Evolutionary conservation across 2,329 filamentous ascomycete species (phyloP).

Genomic region (Paecilomyces formosus): DNA sequence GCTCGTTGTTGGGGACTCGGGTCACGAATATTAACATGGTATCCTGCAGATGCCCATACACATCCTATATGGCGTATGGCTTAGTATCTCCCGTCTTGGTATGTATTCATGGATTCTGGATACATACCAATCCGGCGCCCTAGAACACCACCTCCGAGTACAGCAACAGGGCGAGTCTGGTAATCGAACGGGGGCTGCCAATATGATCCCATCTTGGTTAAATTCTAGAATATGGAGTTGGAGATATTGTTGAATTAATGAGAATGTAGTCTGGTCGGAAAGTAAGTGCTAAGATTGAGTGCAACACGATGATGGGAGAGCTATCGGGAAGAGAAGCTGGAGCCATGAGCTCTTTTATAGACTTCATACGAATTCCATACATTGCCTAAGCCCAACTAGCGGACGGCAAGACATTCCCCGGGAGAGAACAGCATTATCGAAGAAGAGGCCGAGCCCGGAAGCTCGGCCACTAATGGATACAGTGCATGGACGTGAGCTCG

Average conservation of each 20-base stretch:
- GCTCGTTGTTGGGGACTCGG: constrained; percentile 21
- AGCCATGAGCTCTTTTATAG: background rate
- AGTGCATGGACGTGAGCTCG: background rate
- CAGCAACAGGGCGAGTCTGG: constrained; percentile 28
- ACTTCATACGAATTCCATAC: background rate
- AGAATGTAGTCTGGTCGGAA: background rate
- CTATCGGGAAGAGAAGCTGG: background rate
- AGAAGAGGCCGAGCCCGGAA: background rate
- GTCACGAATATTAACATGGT: constrained; percentile 20
- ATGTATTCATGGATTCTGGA: background rate
- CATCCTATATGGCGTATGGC: constrained; percentile 13
- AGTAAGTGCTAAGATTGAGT: background rate
- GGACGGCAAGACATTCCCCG: background rate
- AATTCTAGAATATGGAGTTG: background rate
- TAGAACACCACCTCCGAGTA: constrained; percentile 36
- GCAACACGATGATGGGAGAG: background rate
- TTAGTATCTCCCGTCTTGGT: background rate
- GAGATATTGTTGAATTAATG: no score
- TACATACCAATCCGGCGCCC: constrained; percentile 31
- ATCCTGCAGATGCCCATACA: constrained; percentile 26
- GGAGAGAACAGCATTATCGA: background rate
- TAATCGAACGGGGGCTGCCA: constrained; percentile 21
- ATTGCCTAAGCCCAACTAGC: background rate
- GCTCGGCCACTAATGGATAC: background rate
- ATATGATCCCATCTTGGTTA: background rate